Evolutionary conservation across 169 alveolate genomes (phyloP).

Genomic region (Cryptosporidium ubiquitum): DNA sequence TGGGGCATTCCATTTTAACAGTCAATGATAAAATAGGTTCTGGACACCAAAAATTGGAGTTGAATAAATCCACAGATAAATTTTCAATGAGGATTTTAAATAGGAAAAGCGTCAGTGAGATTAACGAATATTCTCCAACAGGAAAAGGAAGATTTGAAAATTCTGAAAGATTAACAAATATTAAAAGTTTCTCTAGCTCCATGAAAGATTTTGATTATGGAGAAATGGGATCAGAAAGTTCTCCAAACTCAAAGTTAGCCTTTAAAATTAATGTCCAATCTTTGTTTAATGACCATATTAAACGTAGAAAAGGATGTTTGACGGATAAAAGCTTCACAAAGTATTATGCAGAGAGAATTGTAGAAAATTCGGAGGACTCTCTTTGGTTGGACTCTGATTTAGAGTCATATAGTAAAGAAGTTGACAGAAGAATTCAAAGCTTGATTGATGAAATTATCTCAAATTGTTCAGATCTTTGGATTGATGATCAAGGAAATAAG

Average conservation of each 20-base stretch:
- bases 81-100: background rate
- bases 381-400: conserved; percentile 68
- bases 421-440: conserved; percentile 38
- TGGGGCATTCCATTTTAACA: conserved; percentile 30
- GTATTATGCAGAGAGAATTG: background rate
- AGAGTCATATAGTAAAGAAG: conserved; percentile 33
- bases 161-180: background rate
- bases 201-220: background rate
- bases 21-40: background rate
- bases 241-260: background rate
- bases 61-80: background rate
- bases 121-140: background rate
- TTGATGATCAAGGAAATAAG: conserved; percentile 56
- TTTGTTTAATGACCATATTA: conserved; percentile 16
- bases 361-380: conserved; percentile 18
- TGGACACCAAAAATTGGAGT: background rate
- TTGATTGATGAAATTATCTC: conserved; percentile 41
- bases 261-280: background rate
- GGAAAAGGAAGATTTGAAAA: background rate
- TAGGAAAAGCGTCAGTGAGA: background rate
- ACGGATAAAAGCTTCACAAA: conserved; percentile 62
- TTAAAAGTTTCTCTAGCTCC: conserved; percentile 25
- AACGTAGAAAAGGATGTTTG: conserved; percentile 62
- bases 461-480: conserved; percentile 50
- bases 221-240: background rate